Percentiles rank a stretch among this genome's conserved stretches.
phyloP scores from a whole-genome alignment of 2,329 filamentous ascomycete genomes.

The Diaporthe destruens region DNA sequence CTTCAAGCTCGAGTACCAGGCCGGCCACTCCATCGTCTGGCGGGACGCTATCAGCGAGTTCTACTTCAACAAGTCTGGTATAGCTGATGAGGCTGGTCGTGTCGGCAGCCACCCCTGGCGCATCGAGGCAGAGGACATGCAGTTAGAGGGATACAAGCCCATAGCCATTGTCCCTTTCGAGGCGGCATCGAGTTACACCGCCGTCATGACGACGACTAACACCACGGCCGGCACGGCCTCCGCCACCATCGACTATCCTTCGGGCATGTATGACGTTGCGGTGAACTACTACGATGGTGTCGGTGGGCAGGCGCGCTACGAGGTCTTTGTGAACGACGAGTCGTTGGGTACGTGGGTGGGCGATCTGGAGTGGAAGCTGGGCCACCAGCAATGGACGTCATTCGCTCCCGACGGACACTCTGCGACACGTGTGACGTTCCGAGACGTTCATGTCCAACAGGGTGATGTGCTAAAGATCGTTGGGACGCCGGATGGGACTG shows the following conservation, averaged over 20 bases:
- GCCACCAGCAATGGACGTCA: constrained; percentile 68
- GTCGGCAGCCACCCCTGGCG: constrained; percentile 73
- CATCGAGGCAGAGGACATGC: constrained; percentile 78
- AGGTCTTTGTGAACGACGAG: constrained; percentile 65
- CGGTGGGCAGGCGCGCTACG: constrained; percentile 68
- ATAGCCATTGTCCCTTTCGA: constrained; percentile 70
- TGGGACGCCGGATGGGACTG: constrained; percentile 69
- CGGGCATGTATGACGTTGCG: constrained; percentile 71
- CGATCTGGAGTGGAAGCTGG: constrained; percentile 69
- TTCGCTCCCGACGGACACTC: constrained; percentile 71
- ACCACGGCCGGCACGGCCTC: constrained; percentile 62
- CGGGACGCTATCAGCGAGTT: constrained; percentile 75
- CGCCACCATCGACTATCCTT: constrained; percentile 59
- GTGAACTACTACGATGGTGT: constrained; percentile 76
- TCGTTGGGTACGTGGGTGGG: constrained; percentile 70
- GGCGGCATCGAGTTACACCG: constrained; percentile 66
- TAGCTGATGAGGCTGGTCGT: constrained; percentile 67
- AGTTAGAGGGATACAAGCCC: constrained; percentile 67
- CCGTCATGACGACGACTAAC: constrained; percentile 68
- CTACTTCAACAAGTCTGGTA: constrained; percentile 71
- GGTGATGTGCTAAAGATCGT: constrained; percentile 68
- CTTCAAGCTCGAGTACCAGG: constrained; percentile 73
- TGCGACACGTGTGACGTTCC: constrained; percentile 72
- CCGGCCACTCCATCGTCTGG: constrained; percentile 79
- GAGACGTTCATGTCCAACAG: constrained; percentile 59